Conservation (phyloP, 2,329 filamentous ascomycete species). For the Claviceps cyperi region DNA sequence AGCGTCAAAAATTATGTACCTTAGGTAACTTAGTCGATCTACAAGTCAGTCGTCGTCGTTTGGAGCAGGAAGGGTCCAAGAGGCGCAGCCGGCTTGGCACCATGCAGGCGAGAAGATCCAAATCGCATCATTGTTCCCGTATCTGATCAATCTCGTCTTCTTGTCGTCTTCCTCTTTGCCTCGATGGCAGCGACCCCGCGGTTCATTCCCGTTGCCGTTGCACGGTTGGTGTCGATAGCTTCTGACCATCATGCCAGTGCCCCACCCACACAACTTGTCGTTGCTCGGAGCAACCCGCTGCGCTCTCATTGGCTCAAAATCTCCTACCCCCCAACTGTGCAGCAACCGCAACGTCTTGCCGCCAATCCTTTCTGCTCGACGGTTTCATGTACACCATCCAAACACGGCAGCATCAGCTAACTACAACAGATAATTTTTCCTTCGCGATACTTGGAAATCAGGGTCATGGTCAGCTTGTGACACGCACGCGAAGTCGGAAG, state of each 20-base stretch:
- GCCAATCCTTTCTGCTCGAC: slow-evolving; percentile 5
- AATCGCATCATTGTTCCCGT: too few species aligned
- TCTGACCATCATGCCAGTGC: not conserved
- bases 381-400: slow-evolving; percentile 6
- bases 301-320: slow-evolving; percentile 16
- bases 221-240: not conserved
- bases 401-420: slow-evolving; percentile 21
- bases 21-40: not conserved
- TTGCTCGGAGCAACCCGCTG: slow-evolving; percentile 19
- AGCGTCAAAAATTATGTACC: too few species aligned
- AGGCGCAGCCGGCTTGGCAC: not conserved
- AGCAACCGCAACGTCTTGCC: not conserved
- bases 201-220: not conserved
- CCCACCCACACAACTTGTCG: slow-evolving; percentile 5
- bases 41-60: not conserved
- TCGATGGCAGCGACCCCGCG: not conserved
- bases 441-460: slow-evolving; percentile 11
- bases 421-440: slow-evolving; percentile 10
- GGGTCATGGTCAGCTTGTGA: slow-evolving; percentile 24
- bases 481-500: slow-evolving; percentile 19
- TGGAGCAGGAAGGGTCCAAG: not conserved
- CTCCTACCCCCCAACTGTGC: slow-evolving; percentile 15
- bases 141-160: not conserved
- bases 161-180: too few species aligned
- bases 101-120: not conserved